Evolutionary conservation across 2,329 filamentous ascomycete genomes (phyloP), one percentile per base, ranked within the genome.

Genomic region (Diaporthe citriasiana): DNA sequence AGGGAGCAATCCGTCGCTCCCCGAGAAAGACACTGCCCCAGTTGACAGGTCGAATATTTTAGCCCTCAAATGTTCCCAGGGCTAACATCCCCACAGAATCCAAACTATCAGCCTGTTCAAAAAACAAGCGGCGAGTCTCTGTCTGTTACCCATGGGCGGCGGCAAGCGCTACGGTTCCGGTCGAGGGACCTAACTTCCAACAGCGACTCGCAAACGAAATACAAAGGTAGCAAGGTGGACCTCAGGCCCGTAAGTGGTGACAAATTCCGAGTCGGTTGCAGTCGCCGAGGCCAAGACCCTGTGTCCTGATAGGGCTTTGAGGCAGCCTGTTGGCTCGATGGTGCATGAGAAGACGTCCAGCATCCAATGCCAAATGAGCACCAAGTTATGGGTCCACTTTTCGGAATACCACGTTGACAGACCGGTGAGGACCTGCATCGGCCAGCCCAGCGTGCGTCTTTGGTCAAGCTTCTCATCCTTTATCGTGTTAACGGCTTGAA

Each of bases 291-390:
- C 7, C 4, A 35, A 8, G 57, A 27, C 15, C 15, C 8, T 42
- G 35, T 42, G 57, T 27, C 57, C 57, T 60, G 38, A 42, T 60
- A 60, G 38, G 57, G 57, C 35, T 60, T n/a, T 30, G 19, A 13
- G 42, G 35, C 8, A 42, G 35, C 57, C 57, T 60, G 57, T 40
- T 60, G 57, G 57, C 15, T 30, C 15, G n/a, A 25, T 7, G 38
- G 38, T 60, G 57, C 38, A 60, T 25, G 33, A 17, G 57, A n/a
- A 60, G 57, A 60, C 30, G 35, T 13, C 12, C 35, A 27, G 27
- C n/a, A 22, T 35, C 30, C 53, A 56, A 15, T 59, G 13, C 35
- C 1, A 56, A 25, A n/a, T 22, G n/a, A 12, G 2, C 40, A 8
- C 27, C 10, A 59, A 17, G 22, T 10, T 25, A 3, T 8, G 10